These are phyloP conservation scores for Cladosporium velox DNA, from an alignment of 2,329 filamentous ascomycete genomes.

Conservation along the genomic window DNA sequence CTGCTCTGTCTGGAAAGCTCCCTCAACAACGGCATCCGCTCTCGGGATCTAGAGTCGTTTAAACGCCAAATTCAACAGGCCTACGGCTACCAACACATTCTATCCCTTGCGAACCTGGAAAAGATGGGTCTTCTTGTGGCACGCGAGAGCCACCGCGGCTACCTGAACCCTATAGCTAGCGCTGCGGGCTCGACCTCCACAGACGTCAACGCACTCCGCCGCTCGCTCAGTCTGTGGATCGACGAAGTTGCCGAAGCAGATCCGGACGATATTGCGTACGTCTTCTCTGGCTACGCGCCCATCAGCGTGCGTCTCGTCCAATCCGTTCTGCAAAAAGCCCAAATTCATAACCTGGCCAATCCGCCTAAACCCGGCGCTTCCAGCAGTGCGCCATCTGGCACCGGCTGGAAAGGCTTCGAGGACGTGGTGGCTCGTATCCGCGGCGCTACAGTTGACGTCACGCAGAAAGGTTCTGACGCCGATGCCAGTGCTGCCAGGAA, in stretches of 20 bases:
- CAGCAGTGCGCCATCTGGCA: conserved; percentile 54
- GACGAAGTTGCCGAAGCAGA: conserved; percentile 96
- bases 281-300: conserved; percentile 95
- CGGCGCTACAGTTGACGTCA: conserved; percentile 86
- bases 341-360: conserved; percentile 62
- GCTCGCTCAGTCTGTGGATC: conserved; percentile 82
- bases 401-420: conserved; percentile 89
- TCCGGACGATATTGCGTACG: conserved; percentile 93
- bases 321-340: conserved; percentile 87
- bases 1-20: conserved; percentile 90
- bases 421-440: conserved; percentile 84
- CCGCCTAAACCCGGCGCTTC: conserved; percentile 48
- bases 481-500: conserved; percentile 78
- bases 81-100: conserved; percentile 91
- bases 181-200: conserved; percentile 52
- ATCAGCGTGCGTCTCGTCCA: conserved; percentile 89
- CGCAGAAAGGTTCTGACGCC: conserved; percentile 90
- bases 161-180: conserved; percentile 75
- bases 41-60: conserved; percentile 86
- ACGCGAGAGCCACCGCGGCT: conserved; percentile 70
- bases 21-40: conserved; percentile 82
- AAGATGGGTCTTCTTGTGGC: conserved; percentile 84
- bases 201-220: conserved; percentile 87
- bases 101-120: conserved; percentile 85
- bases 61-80: conserved; percentile 85